Evolutionary conservation across 495 filamentous ascomycete species (phyloP).

Genomic region (Neurospora pannonica): DNA sequence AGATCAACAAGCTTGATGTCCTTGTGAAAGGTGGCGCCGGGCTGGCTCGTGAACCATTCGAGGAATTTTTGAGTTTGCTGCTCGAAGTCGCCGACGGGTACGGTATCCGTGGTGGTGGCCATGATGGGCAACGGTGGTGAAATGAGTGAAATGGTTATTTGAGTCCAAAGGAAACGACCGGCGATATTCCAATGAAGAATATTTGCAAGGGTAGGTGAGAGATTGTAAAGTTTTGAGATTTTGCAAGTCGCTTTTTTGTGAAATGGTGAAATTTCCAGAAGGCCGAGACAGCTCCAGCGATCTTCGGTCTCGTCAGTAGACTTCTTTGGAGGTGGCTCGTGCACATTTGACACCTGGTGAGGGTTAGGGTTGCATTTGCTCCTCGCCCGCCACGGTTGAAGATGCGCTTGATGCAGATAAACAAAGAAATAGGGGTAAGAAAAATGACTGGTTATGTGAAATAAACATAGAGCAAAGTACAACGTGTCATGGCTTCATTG

Average conservation of each 20-base stretch:
- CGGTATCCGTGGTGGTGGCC: not conserved
- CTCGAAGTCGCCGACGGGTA: constrained; percentile 16
- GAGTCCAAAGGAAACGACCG: not conserved
- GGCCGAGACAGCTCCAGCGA: not conserved
- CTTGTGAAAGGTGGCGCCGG: constrained; percentile 36
- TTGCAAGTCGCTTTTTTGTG: not conserved
- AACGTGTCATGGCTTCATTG: not conserved
- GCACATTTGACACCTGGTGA: not conserved
- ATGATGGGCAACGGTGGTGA: not conserved
- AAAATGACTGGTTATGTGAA: not conserved
- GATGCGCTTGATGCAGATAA: not conserved
- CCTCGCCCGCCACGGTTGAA: not conserved
- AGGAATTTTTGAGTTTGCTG: constrained; percentile 28
- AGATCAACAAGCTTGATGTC: constrained; percentile 37
- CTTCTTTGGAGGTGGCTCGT: not conserved
- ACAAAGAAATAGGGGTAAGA: not conserved
- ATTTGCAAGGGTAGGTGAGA: not conserved
- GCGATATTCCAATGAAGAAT: not conserved
- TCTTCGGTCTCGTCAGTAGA: not conserved
- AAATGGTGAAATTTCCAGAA: not conserved
- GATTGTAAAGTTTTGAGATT: not conserved
- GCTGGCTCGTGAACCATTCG: constrained; percentile 33
- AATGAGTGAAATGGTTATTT: not conserved
- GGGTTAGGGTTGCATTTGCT: not conserved
- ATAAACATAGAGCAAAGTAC: not conserved